Evolutionary conservation across 257 asterid genomes (phyloP).

Genomic region (Penstemon eatonii): DNA sequence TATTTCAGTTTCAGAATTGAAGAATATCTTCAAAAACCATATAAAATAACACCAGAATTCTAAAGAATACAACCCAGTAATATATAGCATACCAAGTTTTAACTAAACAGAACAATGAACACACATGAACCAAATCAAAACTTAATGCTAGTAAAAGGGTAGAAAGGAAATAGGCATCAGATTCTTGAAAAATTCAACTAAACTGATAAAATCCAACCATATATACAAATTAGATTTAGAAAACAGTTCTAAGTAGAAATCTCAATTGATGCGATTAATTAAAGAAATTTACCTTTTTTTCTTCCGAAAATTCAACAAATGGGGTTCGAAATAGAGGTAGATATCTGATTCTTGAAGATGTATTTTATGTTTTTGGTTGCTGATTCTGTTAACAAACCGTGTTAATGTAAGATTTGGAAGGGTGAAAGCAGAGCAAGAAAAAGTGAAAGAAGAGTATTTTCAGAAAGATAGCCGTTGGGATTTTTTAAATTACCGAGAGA

Average conservation of each 20-base stretch:
- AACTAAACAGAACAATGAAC: not conserved
- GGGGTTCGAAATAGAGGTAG: no score
- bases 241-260: constrained; percentile 1
- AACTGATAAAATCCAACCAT: not conserved
- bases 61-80: not conserved
- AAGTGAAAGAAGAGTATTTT: no score
- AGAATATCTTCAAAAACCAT: not conserved
- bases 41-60: not conserved
- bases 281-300: no score
- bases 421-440: no score
- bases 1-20: not conserved
- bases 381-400: no score
- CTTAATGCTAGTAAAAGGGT: not conserved
- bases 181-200: constrained; percentile 9
- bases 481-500: no score
- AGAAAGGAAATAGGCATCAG: constrained; percentile 7
- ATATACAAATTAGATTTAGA: not conserved
- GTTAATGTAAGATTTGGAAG: no score
- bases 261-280: not conserved
- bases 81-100: no score
- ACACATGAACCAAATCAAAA: not conserved
- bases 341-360: no score
- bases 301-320: no score
- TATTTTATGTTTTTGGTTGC: no score
- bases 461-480: no score